A percentile compares a stretch with the other conserved stretches of the same genome.
These are phyloP conservation scores for Chenopodium album DNA, from an alignment of 148 eudicot species.

Conservation along the genomic window DNA sequence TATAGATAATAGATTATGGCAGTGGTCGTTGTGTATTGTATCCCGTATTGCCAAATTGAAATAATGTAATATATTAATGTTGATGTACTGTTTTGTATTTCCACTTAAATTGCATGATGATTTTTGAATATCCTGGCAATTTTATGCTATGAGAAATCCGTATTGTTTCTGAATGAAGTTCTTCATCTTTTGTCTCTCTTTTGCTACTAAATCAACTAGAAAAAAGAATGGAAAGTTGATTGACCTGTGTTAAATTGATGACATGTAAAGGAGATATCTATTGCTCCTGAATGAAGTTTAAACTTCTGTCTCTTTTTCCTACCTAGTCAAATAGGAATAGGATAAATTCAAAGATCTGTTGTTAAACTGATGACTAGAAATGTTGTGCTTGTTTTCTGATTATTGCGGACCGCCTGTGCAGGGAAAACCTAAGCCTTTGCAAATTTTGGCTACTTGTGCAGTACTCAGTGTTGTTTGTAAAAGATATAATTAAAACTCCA, in stretches of 20 bases:
- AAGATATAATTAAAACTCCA: background rate
- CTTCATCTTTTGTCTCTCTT: background rate
- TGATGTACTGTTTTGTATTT: background rate
- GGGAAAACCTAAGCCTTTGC: background rate
- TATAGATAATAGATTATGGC: no score
- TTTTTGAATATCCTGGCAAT: background rate
- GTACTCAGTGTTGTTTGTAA: background rate
- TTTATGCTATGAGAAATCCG: background rate
- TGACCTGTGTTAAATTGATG: background rate
- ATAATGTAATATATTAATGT: background rate
- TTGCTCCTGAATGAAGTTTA: no score
- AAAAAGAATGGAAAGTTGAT: background rate
- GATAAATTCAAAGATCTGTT: background rate
- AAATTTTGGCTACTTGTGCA: background rate
- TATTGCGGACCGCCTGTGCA: background rate
- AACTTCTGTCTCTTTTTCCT: background rate
- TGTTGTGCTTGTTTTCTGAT: background rate
- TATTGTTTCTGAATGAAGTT: background rate
- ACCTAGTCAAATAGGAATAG: background rate
- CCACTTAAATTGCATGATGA: background rate
- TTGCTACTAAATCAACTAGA: background rate
- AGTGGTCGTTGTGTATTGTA: no score
- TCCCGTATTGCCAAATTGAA: no score
- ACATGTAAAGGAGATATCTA: background rate
- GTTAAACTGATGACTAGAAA: background rate